Conservation (phyloP, 2,329 filamentous ascomycete genomes). For the Penicillium psychrosexuale region DNA sequence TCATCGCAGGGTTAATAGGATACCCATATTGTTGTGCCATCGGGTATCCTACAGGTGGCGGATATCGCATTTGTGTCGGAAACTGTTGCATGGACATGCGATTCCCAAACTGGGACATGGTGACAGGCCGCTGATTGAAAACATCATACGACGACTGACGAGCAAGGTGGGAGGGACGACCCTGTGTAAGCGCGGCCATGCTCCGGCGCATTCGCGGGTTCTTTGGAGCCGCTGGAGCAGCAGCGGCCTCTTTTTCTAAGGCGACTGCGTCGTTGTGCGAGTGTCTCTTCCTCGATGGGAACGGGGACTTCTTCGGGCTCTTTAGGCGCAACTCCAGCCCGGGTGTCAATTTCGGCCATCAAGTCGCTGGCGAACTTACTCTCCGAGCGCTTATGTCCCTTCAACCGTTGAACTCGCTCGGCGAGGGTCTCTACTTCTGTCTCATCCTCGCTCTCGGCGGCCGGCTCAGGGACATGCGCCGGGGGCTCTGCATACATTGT, state of each 20-base stretch:
- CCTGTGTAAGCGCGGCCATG: constrained; percentile 51
- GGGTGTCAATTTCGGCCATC: constrained; percentile 40
- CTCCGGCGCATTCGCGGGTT: constrained; percentile 41
- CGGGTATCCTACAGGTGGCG: constrained; percentile 16
- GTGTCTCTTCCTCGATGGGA: constrained; percentile 42
- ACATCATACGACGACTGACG: constrained; percentile 27
- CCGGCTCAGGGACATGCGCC: constrained; percentile 21
- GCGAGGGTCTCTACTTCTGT: constrained; percentile 47
- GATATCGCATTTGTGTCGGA: constrained; percentile 22
- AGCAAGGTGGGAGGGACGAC: constrained; percentile 47
- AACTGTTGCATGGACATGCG: constrained; percentile 34
- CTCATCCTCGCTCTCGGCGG: constrained; percentile 36
- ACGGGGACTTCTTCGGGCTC: constrained; percentile 20
- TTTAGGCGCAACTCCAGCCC: constrained; percentile 25
- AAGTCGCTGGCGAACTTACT: constrained; percentile 46
- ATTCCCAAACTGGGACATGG: constrained; percentile 21
- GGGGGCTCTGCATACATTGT: constrained; percentile 33
- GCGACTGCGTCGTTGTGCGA: constrained; percentile 46
- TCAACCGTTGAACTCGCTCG: constrained; percentile 44
- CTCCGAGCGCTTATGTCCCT: constrained; percentile 33
- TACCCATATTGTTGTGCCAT: constrained; percentile 26
- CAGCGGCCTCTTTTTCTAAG: constrained; percentile 42
- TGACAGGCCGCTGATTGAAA: constrained; percentile 12
- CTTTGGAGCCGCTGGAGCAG: constrained; percentile 18
- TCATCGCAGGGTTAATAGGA: constrained; percentile 26